Base-by-base conservation (phyloP, 805 yeast species). In the Kluyveromyces starmeri region DNA sequence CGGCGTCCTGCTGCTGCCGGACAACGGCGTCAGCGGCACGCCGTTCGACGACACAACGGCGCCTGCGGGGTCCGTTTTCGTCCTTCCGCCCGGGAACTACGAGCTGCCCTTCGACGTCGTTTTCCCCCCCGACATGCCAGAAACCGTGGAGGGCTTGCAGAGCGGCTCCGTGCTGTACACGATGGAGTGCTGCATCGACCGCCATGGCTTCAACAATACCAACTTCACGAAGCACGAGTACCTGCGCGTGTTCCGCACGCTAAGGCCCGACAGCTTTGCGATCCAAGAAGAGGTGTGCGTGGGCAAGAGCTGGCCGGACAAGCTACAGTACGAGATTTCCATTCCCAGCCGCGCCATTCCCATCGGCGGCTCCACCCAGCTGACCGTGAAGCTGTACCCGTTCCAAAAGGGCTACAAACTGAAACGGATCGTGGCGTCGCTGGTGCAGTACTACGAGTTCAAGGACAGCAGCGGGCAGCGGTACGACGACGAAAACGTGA, bases 291-390 rank as follows among this genome's bases (percentile, higher is more conserved):
- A 95, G 1, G 79, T 86, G 42, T 83, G 89, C 0, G 88, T 88
- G 23, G 95, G 85, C 38, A 86, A 85, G 51, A 81, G 86, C 4
- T 84, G 95, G 94, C 89, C 94, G 2, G 66, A 73, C 34, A 85
- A 84, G 53, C 77, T 89, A 27, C 96, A 88, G 55, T 88, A 89
- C 56, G 76, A 84, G 11, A 74, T 89, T 37, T 78, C 80, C 37
- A 76, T 85, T 3, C 96, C 96, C 0, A 71, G 86, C 15, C 75
- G 80, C 44, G 95, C 96, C 1, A 75, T 84, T 6, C 86, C 96
- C 1, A 75, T 88, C 29, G 97, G 97, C 4, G 74, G 88, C 0
- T 62, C 67, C 1, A 66, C 83, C 4, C 82, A 84, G 2, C 68
- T 89, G 5, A 73, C 74, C 37, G 68, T 88, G 34, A 66, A 73